Conservation (phyloP, 2,329 filamentous ascomycete genomes). For the Teratosphaeria gauchensis region DNA sequence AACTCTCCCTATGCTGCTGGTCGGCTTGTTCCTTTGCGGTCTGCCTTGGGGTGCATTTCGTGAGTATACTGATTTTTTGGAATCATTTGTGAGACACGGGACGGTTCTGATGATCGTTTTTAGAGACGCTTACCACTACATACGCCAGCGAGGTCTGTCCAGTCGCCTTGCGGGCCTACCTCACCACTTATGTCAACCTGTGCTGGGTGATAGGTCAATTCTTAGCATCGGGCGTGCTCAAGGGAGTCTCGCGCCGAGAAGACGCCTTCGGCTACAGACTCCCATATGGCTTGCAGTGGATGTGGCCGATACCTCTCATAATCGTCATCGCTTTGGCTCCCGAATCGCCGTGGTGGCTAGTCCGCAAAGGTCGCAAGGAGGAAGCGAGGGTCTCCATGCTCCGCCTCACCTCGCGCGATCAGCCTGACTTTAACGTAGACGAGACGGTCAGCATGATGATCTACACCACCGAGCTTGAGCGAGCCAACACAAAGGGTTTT, state of each 20-base stretch:
- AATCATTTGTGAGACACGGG: no score
- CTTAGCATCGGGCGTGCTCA: constrained; percentile 32
- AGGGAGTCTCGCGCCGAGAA: constrained; percentile 13
- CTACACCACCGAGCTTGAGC: constrained; percentile 43
- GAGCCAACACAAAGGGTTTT: constrained; percentile 38
- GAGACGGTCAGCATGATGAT: constrained; percentile 30
- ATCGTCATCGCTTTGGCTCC: constrained; percentile 20
- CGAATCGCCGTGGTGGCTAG: constrained; percentile 24
- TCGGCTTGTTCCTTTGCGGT: constrained; percentile 30
- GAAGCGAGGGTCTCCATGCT: constrained; percentile 14
- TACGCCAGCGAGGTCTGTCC: constrained; percentile 60
- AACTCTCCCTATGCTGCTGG: constrained; percentile 21
- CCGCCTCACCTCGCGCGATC: constrained; percentile 13
- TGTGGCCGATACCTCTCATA: constrained; percentile 27
- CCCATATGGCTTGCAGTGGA: constrained; percentile 36
- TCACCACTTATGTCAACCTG: constrained; percentile 52
- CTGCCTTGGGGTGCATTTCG: constrained; percentile 17
- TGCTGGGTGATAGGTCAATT: constrained; percentile 56
- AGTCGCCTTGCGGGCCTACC: constrained; percentile 45
- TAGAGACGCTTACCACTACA: constrained; percentile 26
- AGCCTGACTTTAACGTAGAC: constrained; percentile 17
- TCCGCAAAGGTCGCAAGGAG: constrained; percentile 15
- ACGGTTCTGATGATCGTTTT: no score
- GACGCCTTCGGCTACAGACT: constrained; percentile 29
- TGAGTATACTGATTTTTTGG: neutral